A percentile compares a stretch with the other conserved stretches of the same genome.
Evolutionary conservation across 805 yeast genomes (phyloP).

Genomic region (Yarrowia sp.): DNA sequence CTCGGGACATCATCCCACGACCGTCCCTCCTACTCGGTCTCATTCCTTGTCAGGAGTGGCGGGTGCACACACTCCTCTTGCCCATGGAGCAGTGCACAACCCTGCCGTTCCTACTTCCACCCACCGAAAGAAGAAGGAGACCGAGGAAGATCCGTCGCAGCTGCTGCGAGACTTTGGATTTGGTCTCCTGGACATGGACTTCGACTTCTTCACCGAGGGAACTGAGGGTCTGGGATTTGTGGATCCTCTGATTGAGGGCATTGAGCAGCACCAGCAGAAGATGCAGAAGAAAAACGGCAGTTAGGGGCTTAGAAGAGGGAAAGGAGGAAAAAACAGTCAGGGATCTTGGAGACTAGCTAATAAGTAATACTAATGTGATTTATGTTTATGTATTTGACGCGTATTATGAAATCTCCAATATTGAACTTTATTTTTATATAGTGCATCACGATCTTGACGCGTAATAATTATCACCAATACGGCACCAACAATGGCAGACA

Average conservation of each 20-base stretch:
- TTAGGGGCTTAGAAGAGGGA: neutral
- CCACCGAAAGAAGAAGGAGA: conserved; percentile 9
- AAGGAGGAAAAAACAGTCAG: neutral
- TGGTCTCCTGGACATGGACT: conserved; percentile 32
- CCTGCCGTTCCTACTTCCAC: neutral
- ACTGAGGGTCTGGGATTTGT: conserved; percentile 37
- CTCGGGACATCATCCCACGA: neutral
- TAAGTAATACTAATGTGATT: neutral
- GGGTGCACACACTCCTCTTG: neutral
- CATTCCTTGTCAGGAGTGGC: conserved; percentile 18
- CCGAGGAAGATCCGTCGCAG: conserved; percentile 14
- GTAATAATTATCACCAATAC: no score
- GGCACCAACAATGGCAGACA: no score
- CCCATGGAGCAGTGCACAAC: neutral
- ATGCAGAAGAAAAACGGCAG: conserved; percentile 23
- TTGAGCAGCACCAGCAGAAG: conserved; percentile 34
- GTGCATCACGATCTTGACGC: no score
- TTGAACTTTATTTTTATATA: no score
- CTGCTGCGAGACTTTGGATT: conserved; percentile 17
- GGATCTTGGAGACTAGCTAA: neutral
- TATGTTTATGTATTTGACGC: no score
- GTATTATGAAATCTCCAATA: no score
- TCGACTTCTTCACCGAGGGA: conserved; percentile 36
- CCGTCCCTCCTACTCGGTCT: neutral
- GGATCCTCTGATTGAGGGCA: conserved; percentile 36